Base-by-base conservation (phyloP, 2,329 filamentous ascomycete species). In the Ilyonectria mors-panacis region DNA sequence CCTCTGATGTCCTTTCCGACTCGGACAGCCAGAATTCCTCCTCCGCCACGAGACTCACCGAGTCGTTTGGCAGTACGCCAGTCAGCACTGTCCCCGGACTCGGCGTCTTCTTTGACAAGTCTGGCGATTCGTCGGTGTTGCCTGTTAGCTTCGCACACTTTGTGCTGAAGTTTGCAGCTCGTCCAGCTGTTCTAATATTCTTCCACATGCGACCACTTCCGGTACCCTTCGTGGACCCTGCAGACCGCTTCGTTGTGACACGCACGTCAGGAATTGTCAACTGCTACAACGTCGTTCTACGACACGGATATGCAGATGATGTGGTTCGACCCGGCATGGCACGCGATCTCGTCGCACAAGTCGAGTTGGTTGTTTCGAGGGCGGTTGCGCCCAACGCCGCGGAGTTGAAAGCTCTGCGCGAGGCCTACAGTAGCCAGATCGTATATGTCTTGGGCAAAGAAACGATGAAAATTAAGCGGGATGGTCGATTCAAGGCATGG, bases 81-180 rank as follows among this genome's bases (percentile, higher is more conserved):
- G 70, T 84, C 4, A 84, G 82, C 28, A 81, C 80, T 0, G 86
- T 88, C 59, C 83, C 82, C 65, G 92, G 84, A 42, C 85, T 88
- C 4, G 92, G 90, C 1, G 89, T 94, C 63, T 94, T 93, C 82
- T 94, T 94, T 77, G 92, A 94, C 80, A 94, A 94, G 79, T 85
- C 87, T 0, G 91, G 92, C 50, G 53, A 53, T 44, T 10, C 30
- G 10, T 35, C 50, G 12, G 30, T 53, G 1, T 23, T 56, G 15
- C 56, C 57, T 23, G 35, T 39, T 7, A 44, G 50, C 12, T 94
- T 93, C 77, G 87, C 88, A 2, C 90, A 94, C 51, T 94, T 94
- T 76, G 83, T 93, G 8, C 86, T 85, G 55, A 94, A 94, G 75
- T 90, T 94, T 68, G 86, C 87, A 35, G 87, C 89, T 0, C 82